phyloP scores from a whole-genome alignment of 192 early-diverging fungal species.

The Rhizophagus sp. region DNA sequence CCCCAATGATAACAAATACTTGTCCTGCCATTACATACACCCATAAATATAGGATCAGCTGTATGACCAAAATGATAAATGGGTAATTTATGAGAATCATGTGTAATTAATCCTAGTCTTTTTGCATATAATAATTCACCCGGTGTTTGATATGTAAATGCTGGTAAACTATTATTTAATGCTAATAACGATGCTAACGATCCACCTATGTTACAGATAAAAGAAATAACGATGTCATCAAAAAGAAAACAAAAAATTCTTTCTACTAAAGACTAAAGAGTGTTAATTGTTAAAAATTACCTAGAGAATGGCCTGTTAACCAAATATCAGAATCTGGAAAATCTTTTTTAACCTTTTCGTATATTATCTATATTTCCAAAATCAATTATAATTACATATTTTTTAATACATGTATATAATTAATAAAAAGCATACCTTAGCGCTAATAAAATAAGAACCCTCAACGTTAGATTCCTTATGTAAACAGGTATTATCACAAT shows the following conservation, averaged over 20 bases:
- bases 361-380: slow-evolving; percentile 53
- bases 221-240: too few species aligned
- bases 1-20: slow-evolving; percentile 35
- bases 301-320: slow-evolving; percentile 84
- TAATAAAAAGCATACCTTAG: slow-evolving; percentile 39
- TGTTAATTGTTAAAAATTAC: slow-evolving; percentile 25
- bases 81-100: slow-evolving; percentile 59
- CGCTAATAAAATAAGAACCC: slow-evolving; percentile 56
- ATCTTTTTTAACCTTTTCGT: slow-evolving; percentile 58
- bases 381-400: background rate
- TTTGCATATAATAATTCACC: slow-evolving; percentile 78
- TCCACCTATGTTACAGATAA: slow-evolving; percentile 29
- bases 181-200: slow-evolving; percentile 76
- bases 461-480: slow-evolving; percentile 58
- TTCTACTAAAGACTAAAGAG: too few species aligned
- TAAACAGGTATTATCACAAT: slow-evolving; percentile 64
- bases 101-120: slow-evolving; percentile 58
- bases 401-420: background rate
- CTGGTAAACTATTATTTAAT: slow-evolving; percentile 80
- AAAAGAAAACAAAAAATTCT: too few species aligned
- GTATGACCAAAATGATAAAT: slow-evolving; percentile 92
- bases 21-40: slow-evolving; percentile 67
- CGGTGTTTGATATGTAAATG: slow-evolving; percentile 82
- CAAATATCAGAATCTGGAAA: slow-evolving; percentile 76
- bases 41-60: slow-evolving; percentile 89